A percentile compares a stretch with the other conserved stretches of the same genome.
phyloP scores from a whole-genome alignment of 495 filamentous ascomycete genomes.

The Pseudevernia furfuracea region DNA sequence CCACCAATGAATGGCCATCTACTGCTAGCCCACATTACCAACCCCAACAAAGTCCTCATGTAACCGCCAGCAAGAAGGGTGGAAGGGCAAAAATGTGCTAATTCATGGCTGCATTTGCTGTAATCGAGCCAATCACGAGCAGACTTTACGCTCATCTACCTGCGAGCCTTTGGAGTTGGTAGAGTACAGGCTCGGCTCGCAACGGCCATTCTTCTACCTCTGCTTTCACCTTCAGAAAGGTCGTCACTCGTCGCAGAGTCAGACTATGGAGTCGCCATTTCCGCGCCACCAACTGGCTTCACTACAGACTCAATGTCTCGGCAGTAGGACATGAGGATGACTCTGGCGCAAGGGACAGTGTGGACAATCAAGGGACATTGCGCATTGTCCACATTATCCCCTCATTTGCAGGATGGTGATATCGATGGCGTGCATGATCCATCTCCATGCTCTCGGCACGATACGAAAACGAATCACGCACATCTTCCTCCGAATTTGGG shows the following conservation, averaged over 20 bases:
- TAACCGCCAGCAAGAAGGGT: neutral
- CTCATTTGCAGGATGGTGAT: slow-evolving; percentile 4
- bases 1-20: neutral
- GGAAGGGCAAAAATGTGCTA: too few relatives aligned
- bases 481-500: neutral
- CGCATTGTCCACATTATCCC: neutral
- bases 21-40: neutral
- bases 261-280: neutral
- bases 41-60: neutral
- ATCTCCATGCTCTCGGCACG: neutral
- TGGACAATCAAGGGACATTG: slow-evolving; percentile 4
- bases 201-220: neutral
- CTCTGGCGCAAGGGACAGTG: slow-evolving; percentile 4
- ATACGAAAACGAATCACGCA: neutral
- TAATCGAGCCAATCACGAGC: neutral
- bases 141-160: neutral
- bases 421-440: slow-evolving; percentile 8
- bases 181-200: slow-evolving; percentile 2
- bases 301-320: neutral
- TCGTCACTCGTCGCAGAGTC: neutral
- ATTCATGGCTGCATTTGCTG: neutral
- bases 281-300: neutral
- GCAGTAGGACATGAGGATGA: neutral
- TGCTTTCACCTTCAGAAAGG: neutral
- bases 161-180: neutral